These are phyloP conservation scores for Centrapalus pauciflorus DNA, from an alignment of 129 eudicot species.

Conservation along the genomic window DNA sequence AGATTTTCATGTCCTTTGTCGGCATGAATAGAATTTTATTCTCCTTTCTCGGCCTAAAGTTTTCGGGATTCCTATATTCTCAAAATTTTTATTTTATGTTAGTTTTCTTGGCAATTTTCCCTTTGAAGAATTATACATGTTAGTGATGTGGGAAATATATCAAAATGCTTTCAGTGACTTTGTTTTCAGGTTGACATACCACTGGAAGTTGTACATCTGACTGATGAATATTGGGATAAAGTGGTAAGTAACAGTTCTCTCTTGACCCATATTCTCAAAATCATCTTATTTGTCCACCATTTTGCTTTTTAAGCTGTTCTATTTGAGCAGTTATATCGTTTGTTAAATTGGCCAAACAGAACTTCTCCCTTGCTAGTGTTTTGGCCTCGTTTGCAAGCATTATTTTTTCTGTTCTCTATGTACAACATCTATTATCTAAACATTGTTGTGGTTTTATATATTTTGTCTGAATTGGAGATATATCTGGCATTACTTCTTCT, in stretches of 20 bases:
- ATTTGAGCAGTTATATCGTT: background rate
- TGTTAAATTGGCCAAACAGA: background rate
- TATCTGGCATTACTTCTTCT: background rate
- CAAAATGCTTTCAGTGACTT: background rate
- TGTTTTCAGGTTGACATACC: conserved; percentile 85
- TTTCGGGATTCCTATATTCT: too few species aligned
- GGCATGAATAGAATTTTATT: too few species aligned
- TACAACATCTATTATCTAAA: background rate
- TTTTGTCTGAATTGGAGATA: background rate
- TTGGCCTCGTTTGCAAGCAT: background rate
- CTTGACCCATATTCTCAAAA: conserved; percentile 5
- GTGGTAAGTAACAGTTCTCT: conserved; percentile 47
- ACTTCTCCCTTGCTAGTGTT: background rate
- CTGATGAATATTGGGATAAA: conserved; percentile 96
- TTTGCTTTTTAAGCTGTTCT: background rate
- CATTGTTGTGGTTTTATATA: background rate
- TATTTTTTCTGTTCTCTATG: background rate
- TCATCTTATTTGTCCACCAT: background rate
- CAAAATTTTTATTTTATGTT: too few species aligned
- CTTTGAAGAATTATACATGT: background rate
- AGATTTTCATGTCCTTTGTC: too few species aligned
- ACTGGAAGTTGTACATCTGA: conserved; percentile 89
- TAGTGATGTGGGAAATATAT: background rate
- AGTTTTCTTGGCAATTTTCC: too few species aligned
- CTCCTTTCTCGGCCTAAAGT: too few species aligned